Conservation (phyloP, 495 filamentous ascomycete genomes). For the Hyaloscypha hepaticicola region DNA sequence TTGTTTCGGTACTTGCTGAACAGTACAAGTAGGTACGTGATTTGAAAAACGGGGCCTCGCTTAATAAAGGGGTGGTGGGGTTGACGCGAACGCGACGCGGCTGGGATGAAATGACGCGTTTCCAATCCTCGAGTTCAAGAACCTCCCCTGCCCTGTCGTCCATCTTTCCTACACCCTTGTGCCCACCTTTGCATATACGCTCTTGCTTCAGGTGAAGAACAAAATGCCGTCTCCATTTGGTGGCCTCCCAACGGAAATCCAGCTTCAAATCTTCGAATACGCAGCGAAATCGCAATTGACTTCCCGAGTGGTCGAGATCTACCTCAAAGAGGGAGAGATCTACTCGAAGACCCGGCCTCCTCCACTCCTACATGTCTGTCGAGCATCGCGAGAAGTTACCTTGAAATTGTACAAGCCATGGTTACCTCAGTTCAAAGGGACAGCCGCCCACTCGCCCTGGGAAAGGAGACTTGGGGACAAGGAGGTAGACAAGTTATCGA, state of each 20-base stretch:
- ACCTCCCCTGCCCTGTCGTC: too few species aligned
- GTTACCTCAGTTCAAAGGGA: constrained; percentile 9
- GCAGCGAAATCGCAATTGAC: background rate
- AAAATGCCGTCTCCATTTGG: background rate
- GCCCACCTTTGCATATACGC: background rate
- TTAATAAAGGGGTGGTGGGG: background rate
- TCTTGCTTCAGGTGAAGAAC: background rate
- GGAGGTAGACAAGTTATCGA: background rate
- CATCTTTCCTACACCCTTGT: background rate
- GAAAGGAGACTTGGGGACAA: background rate
- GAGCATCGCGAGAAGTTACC: constrained; percentile 3
- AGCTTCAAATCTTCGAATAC: constrained; percentile 12
- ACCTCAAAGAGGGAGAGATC: constrained; percentile 4
- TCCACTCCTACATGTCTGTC: constrained; percentile 13
- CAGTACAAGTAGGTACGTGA: background rate
- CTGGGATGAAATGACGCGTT: background rate
- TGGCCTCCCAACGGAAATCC: constrained; percentile 6
- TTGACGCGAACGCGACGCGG: background rate
- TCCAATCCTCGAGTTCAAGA: background rate
- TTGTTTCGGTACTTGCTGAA: background rate
- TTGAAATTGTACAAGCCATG: constrained; percentile 19
- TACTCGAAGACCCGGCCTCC: constrained; percentile 13
- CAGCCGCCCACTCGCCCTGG: background rate
- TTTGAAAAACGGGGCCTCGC: constrained; percentile 1
- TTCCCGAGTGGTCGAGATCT: constrained; percentile 4